These are phyloP conservation scores for Abrus precatorius DNA, from an alignment of 306 rosid genomes.

Conservation along the genomic window DNA sequence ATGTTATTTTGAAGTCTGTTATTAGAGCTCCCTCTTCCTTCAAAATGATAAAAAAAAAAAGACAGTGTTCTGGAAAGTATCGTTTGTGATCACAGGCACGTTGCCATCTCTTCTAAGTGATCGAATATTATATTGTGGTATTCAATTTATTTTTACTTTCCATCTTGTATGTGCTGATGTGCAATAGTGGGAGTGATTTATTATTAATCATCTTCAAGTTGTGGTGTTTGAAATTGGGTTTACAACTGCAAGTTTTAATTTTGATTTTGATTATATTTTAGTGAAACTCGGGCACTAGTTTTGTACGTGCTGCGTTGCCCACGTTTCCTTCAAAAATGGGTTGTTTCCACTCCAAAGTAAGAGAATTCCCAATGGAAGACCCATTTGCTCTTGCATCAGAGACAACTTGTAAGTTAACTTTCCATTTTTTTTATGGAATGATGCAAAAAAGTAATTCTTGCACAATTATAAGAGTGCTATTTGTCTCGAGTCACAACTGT, in stretches of 20 bases:
- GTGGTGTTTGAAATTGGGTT: constrained; percentile 44
- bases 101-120: background rate
- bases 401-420: constrained; percentile 76
- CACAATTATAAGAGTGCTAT: background rate
- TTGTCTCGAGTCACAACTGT: background rate
- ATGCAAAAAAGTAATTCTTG: background rate
- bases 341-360: constrained; percentile 68
- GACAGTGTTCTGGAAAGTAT: background rate
- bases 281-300: constrained; percentile 46
- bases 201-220: constrained; percentile 42
- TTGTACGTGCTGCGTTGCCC: constrained; percentile 33
- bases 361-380: constrained; percentile 60
- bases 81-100: background rate
- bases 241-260: constrained; percentile 48
- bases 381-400: constrained; percentile 76
- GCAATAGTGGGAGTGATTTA: background rate
- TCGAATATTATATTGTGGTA: background rate
- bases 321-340: constrained; percentile 73
- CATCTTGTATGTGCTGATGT: background rate
- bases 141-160: background rate
- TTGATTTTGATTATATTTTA: constrained; percentile 52
- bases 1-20: background rate
- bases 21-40: too few species aligned
- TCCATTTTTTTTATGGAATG: background rate
- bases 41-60: background rate